Percentiles rank a stretch among this genome's conserved stretches.
These are phyloP conservation scores for Boechera stricta DNA, from an alignment of 345 rosid species.

Conservation along the genomic window DNA sequence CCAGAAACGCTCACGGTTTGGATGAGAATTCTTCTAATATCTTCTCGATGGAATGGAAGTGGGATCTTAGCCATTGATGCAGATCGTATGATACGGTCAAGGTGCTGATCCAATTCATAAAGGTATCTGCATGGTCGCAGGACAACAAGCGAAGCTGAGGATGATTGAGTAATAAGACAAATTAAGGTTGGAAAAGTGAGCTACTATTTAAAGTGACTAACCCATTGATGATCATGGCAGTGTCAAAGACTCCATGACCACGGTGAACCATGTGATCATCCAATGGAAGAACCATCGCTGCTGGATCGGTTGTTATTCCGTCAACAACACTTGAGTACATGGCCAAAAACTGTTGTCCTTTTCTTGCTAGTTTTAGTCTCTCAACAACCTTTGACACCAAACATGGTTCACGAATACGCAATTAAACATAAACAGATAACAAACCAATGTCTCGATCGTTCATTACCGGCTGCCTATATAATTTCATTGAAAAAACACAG, in stretches of 20 bases:
- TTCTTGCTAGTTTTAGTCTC: slow-evolving; percentile 55
- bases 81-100: slow-evolving; percentile 81
- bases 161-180: slow-evolving; percentile 9
- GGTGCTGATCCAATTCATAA: slow-evolving; percentile 89
- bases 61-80: slow-evolving; percentile 77
- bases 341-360: slow-evolving; percentile 65
- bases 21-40: slow-evolving; percentile 64
- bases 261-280: slow-evolving; percentile 98
- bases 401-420: not conserved
- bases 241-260: slow-evolving; percentile 95
- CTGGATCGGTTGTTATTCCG: slow-evolving; percentile 77
- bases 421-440: not conserved
- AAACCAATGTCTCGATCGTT: not conserved
- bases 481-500: not conserved
- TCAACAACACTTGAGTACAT: slow-evolving; percentile 90
- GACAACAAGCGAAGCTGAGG: not conserved
- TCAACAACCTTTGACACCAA: slow-evolving; percentile 60
- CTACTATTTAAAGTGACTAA: slow-evolving; percentile 43
- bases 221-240: slow-evolving; percentile 83
- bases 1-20: slow-evolving; percentile 72
- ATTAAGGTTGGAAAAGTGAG: not conserved
- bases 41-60: slow-evolving; percentile 64
- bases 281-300: slow-evolving; percentile 87
- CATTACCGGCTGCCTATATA: not conserved
- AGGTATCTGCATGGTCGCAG: slow-evolving; percentile 52